Percentiles rank a stretch among this genome's conserved stretches.
Evolutionary conservation across 306 rosid species (phyloP).

Genomic region (Carpinus fangiana): DNA sequence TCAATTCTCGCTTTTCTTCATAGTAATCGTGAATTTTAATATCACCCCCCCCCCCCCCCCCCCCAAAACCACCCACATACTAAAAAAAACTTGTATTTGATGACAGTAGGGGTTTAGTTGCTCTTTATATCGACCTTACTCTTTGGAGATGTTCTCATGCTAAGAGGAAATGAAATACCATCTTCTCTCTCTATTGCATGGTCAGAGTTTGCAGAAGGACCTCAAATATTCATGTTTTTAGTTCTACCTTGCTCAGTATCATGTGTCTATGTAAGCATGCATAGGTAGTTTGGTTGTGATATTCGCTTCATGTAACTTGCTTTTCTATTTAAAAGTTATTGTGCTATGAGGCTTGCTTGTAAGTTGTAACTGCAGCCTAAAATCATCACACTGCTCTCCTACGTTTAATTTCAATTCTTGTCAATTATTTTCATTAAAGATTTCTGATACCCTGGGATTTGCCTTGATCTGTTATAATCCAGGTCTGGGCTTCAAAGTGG

Average conservation of each 20-base stretch:
- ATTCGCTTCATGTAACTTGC: background rate
- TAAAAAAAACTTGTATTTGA: background rate
- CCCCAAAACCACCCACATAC: too few relatives aligned
- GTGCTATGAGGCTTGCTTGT: background rate
- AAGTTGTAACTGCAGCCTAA: constrained; percentile 11
- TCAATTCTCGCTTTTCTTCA: background rate
- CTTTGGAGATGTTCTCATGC: background rate
- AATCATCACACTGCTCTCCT: constrained; percentile 13
- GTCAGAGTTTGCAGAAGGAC: background rate
- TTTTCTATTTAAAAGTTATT: constrained; percentile 4
- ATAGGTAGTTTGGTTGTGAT: background rate
- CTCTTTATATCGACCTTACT: background rate
- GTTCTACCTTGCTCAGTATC: background rate
- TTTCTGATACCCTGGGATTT: constrained; percentile 20
- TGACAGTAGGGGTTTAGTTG: background rate
- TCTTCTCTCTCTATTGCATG: background rate
- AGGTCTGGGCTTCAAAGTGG: constrained; percentile 99
- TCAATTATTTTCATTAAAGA: constrained; percentile 7
- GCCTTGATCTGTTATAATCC: constrained; percentile 30
- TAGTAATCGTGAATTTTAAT: background rate
- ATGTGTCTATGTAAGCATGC: background rate
- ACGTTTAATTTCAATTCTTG: background rate
- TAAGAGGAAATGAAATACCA: background rate
- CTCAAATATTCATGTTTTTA: background rate
- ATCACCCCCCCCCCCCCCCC: too few relatives aligned